These are phyloP conservation scores for Gracilariopsis chorda DNA, from an alignment of 23 red algal species.

Conservation along the genomic window DNA sequence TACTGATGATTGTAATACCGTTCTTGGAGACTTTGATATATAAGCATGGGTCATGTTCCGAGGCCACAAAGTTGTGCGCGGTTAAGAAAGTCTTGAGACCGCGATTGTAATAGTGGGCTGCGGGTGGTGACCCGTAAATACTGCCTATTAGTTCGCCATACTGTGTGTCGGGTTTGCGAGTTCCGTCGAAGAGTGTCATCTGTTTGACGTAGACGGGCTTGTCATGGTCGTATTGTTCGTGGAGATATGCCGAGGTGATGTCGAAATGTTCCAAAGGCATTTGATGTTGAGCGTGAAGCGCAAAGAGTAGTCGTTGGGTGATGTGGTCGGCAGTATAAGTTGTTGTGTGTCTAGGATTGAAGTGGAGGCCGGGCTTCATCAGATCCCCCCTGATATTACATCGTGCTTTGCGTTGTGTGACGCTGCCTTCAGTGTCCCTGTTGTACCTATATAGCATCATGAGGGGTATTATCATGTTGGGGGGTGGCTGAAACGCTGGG, in stretches of 20 bases:
- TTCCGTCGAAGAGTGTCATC: neutral
- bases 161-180: neutral
- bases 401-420: neutral
- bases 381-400: neutral
- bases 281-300: neutral
- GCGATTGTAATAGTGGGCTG: neutral
- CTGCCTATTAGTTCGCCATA: neutral
- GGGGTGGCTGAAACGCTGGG: neutral
- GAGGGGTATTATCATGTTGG: neutral
- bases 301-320: neutral
- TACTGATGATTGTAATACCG: neutral
- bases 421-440: neutral
- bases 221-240: slow-evolving; percentile 8
- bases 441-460: slow-evolving; percentile 47
- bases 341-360: neutral
- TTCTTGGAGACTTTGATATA: neutral
- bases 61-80: neutral
- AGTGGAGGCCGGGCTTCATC: slow-evolving; percentile 34
- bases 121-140: neutral
- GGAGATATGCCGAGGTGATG: slow-evolving; percentile 2
- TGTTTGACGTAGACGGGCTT: neutral
- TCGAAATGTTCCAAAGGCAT: slow-evolving; percentile 45
- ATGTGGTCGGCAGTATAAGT: slow-evolving; percentile 7
- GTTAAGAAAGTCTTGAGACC: neutral
- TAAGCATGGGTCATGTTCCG: neutral